phyloP scores from a whole-genome alignment of 352 stramenopile species.

The Aphanomyces stellatus region DNA sequence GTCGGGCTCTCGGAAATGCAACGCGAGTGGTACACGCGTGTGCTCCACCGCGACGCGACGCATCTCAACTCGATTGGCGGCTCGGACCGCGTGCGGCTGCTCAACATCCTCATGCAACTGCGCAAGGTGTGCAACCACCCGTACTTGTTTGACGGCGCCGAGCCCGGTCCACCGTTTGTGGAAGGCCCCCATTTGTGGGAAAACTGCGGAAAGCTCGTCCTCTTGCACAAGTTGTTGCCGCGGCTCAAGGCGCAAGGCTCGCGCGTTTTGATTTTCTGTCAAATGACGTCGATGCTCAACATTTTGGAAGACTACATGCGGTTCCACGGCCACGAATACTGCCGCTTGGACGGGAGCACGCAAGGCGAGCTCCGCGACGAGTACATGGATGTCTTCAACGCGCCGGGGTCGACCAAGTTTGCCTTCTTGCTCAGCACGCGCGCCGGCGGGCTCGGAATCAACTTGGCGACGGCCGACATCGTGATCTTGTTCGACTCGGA shows the following conservation, averaged over 20 bases:
- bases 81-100: constrained; percentile 90
- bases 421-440: constrained; percentile 96
- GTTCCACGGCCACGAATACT: constrained; percentile 79
- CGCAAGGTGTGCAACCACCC: constrained; percentile 99
- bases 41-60: constrained; percentile 92
- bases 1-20: constrained; percentile 97
- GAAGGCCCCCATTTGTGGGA: constrained; percentile 97
- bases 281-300: constrained; percentile 99
- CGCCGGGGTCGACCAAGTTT: constrained; percentile 93
- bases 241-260: constrained; percentile 82
- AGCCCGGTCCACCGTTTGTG: constrained; percentile 94
- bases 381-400: constrained; percentile 98
- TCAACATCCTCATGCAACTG: constrained; percentile 99
- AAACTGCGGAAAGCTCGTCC: constrained; percentile 96
- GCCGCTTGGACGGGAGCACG: constrained; percentile 69
- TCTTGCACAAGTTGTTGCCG: constrained; percentile 92
- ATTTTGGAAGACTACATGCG: constrained; percentile 99
- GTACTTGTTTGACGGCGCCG: constrained; percentile 98
- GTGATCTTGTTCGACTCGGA: constrained; percentile 98
- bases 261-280: constrained; percentile 98
- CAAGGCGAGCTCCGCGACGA: constrained; percentile 79
- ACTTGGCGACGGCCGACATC: constrained; percentile 98
- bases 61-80: constrained; percentile 97
- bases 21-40: constrained; percentile 97
- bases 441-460: constrained; percentile 95